Base-by-base conservation (phyloP, 1,284 basidiomycete species). In the Ganoderma meredithae region DNA sequence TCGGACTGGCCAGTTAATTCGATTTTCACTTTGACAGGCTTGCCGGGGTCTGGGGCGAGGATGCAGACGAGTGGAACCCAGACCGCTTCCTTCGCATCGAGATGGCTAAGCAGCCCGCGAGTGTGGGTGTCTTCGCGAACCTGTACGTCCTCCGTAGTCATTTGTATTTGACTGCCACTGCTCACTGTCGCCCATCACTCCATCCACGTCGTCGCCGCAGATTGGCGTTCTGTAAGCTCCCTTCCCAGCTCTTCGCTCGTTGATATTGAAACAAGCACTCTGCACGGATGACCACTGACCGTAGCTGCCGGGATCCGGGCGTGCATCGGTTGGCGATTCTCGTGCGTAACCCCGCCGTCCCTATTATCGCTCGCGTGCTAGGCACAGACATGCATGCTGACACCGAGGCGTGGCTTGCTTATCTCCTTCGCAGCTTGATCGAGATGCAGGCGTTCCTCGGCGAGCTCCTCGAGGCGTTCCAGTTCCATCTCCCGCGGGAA, bases 21-120 rank as follows among this genome's bases (percentile, higher is more conserved):
- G n/a, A 22, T 31, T 43, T n/a, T 19, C 1, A n/a, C 5, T 62
- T 22, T 19, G 8, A 9, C 44, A 81, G 79, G 43, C 69, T 78
- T 12, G 72, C 73, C 8, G 72, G 77, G 1, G 72, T 88, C 1
- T 89, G 85, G 79, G 86, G 87, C 0, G 76, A 80, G 15, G 84
- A 89, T 69, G 82, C 87, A 1, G 76, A 87, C 62, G 71, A 74
- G 25, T 89, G 83, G 76, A 83, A 86, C 65, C 86, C 87, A 8
- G 83, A 86, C n/a, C 88, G 87, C 82, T 74, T 86, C 60, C 69
- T 79, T 5, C 76, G 70, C 8, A 60, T 77, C 36, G 73, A 74
- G 12, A 72, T 74, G n/a, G 77, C 78, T n/a, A 84, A 82, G 72
- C 82, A 79, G 25, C 58, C 40, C 9, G 78, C 81, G 0, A 72